phyloP scores from a whole-genome alignment of 495 filamentous ascomycete species.

The Daldinia caldariorum region DNA sequence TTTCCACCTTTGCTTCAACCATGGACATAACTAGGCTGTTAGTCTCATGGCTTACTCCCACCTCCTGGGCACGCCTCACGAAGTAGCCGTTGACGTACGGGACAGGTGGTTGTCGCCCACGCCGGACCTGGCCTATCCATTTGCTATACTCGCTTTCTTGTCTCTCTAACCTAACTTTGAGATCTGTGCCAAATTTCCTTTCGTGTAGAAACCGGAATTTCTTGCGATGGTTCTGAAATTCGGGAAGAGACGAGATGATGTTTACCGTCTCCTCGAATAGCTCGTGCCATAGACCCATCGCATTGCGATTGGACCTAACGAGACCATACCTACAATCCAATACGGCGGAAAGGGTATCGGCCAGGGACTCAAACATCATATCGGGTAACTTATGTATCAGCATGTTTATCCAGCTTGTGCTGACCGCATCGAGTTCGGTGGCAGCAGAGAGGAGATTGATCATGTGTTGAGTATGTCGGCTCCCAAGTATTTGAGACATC shows the following conservation, averaged over 20 bases:
- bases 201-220: slow-evolving; percentile 65
- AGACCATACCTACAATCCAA: slow-evolving; percentile 76
- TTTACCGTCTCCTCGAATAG: slow-evolving; percentile 63
- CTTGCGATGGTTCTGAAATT: slow-evolving; percentile 69
- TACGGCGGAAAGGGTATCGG: slow-evolving; percentile 80
- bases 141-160: slow-evolving; percentile 65
- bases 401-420: slow-evolving; percentile 43
- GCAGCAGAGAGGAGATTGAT: slow-evolving; percentile 47
- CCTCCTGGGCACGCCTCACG: slow-evolving; percentile 70
- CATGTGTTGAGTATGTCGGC: slow-evolving; percentile 41
- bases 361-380: slow-evolving; percentile 75
- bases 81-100: slow-evolving; percentile 88
- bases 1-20: slow-evolving; percentile 50
- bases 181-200: slow-evolving; percentile 58
- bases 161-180: slow-evolving; percentile 50
- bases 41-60: slow-evolving; percentile 69
- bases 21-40: slow-evolving; percentile 58
- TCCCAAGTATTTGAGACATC: slow-evolving; percentile 41
- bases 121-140: slow-evolving; percentile 35
- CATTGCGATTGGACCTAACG: slow-evolving; percentile 68
- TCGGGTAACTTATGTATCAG: slow-evolving; percentile 70
- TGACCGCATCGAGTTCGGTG: slow-evolving; percentile 43
- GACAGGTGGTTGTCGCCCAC: slow-evolving; percentile 71
- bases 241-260: slow-evolving; percentile 59
- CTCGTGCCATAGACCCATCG: slow-evolving; percentile 71